Conservation (phyloP, 2,329 filamentous ascomycete genomes). For the Gremmenia infestans region DNA sequence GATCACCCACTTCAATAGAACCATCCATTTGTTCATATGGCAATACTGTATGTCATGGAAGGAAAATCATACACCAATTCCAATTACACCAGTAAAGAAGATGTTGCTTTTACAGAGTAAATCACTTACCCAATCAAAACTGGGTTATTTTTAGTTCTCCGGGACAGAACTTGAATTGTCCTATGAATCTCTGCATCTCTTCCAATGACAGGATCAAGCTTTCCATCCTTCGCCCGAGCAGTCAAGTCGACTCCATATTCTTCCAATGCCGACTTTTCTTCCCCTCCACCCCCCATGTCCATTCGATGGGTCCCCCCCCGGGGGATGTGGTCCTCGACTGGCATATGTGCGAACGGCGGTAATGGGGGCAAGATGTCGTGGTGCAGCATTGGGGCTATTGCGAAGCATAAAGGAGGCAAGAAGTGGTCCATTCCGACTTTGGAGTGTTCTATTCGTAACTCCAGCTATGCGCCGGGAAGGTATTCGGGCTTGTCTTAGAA, state of each 20-base stretch:
- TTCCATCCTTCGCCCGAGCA: slow-evolving; percentile 75
- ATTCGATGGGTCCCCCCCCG: slow-evolving; percentile 92
- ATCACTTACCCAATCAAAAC: slow-evolving; percentile 73
- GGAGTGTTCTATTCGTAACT: slow-evolving; percentile 11
- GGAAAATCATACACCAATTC: no score
- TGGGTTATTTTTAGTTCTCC: slow-evolving; percentile 84
- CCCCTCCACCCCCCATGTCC: slow-evolving; percentile 70
- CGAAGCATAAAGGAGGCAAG: slow-evolving; percentile 9
- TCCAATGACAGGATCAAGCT: slow-evolving; percentile 93
- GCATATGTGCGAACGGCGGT: slow-evolving; percentile 50
- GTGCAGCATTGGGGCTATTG: slow-evolving; percentile 9
- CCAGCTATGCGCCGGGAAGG: slow-evolving; percentile 25
- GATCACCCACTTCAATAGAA: no score
- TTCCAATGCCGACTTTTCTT: slow-evolving; percentile 82
- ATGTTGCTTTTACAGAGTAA: background rate
- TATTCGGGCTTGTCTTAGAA: slow-evolving; percentile 23
- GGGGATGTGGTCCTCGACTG: slow-evolving; percentile 74
- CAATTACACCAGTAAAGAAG: slow-evolving; percentile 37
- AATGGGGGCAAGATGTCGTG: slow-evolving; percentile 35
- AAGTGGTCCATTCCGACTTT: slow-evolving; percentile 8
- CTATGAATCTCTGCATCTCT: slow-evolving; percentile 87
- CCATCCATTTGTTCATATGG: no score
- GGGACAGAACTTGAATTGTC: slow-evolving; percentile 88
- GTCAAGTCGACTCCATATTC: slow-evolving; percentile 90
- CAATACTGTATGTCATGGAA: no score